Evolutionary conservation across 2,329 filamentous ascomycete species (phyloP).

Genomic region (Microcyclospora pomicola): DNA sequence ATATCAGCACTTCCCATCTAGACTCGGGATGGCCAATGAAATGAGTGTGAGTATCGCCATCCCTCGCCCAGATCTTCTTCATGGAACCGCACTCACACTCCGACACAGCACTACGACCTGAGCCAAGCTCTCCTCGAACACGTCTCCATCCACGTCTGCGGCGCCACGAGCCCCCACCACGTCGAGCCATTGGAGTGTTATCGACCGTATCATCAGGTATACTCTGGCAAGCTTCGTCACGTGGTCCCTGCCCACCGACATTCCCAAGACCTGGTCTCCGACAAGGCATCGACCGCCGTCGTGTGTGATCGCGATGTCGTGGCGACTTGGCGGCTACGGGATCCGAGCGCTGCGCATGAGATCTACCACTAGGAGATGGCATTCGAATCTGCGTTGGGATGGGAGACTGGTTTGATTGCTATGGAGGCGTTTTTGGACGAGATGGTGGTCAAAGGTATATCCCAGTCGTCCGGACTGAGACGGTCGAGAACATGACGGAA

Average conservation of each 20-base stretch:
- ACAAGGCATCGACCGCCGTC: conserved; percentile 5
- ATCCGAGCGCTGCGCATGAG: conserved; percentile 9
- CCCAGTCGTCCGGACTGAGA: neutral
- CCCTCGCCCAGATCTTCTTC: too few relatives aligned
- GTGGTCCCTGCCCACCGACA: conserved; percentile 3
- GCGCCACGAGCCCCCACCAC: conserved; percentile 8
- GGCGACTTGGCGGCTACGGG: conserved; percentile 12
- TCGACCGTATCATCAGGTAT: conserved; percentile 8
- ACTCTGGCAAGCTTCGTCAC: conserved; percentile 4
- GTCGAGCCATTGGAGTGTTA: conserved; percentile 10
- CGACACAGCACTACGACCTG: too few relatives aligned
- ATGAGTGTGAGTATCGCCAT: too few relatives aligned
- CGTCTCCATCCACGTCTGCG: conserved; percentile 8
- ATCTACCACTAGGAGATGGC: conserved; percentile 16
- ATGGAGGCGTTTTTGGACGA: conserved; percentile 13
- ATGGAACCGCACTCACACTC: too few relatives aligned
- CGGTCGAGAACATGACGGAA: too few relatives aligned
- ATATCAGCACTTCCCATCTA: too few relatives aligned
- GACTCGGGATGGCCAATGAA: too few relatives aligned
- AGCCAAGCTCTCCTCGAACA: conserved; percentile 3
- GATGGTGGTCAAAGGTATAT: neutral
- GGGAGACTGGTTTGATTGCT: conserved; percentile 11
- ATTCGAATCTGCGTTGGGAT: conserved; percentile 12
- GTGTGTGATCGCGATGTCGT: conserved; percentile 15
- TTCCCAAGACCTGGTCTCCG: conserved; percentile 3